These are phyloP conservation scores for Phytophthora cajani DNA, from an alignment of 352 stramenopile genomes.

Conservation along the genomic window DNA sequence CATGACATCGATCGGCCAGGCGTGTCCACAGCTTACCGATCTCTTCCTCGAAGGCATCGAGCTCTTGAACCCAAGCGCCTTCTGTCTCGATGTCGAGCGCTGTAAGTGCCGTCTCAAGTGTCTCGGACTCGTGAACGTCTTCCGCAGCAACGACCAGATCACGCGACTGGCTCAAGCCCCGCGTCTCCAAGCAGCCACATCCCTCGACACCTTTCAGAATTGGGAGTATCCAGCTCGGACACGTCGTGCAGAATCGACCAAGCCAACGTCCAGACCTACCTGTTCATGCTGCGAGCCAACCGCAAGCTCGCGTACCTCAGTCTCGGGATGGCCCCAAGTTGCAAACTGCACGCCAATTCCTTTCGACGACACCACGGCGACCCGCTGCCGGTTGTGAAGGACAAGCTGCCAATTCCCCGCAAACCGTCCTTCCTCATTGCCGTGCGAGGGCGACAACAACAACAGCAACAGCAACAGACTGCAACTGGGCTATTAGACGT, in stretches of 20 bases:
- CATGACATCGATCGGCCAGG: no score
- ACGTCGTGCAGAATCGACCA: slow-evolving; percentile 35
- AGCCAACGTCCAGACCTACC: slow-evolving; percentile 17
- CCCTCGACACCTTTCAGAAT: slow-evolving; percentile 28
- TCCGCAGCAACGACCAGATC: no score
- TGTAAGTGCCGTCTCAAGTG: no score
- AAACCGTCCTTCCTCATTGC: slow-evolving; percentile 36
- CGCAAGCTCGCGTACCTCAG: slow-evolving; percentile 35
- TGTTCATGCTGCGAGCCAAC: slow-evolving; percentile 35
- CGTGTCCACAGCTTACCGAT: no score
- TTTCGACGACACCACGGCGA: slow-evolving; percentile 33
- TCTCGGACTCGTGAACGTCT: no score
- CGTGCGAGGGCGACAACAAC: not conserved
- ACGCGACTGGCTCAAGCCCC: no score
- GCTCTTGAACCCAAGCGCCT: no score
- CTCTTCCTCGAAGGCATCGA: no score
- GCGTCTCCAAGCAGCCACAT: slow-evolving; percentile 12
- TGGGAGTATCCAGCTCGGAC: slow-evolving; percentile 30
- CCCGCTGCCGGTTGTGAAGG: slow-evolving; percentile 25
- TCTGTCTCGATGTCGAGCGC: no score
- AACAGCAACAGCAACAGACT: no score
- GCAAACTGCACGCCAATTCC: slow-evolving; percentile 12
- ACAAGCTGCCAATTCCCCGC: slow-evolving; percentile 11
- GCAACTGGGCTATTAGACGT: slow-evolving; percentile 18
- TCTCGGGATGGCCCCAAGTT: slow-evolving; percentile 22